Evolutionary conservation across 192 early-diverging fungal species (phyloP).

Genomic region (Geranomyces michiganensis): DNA sequence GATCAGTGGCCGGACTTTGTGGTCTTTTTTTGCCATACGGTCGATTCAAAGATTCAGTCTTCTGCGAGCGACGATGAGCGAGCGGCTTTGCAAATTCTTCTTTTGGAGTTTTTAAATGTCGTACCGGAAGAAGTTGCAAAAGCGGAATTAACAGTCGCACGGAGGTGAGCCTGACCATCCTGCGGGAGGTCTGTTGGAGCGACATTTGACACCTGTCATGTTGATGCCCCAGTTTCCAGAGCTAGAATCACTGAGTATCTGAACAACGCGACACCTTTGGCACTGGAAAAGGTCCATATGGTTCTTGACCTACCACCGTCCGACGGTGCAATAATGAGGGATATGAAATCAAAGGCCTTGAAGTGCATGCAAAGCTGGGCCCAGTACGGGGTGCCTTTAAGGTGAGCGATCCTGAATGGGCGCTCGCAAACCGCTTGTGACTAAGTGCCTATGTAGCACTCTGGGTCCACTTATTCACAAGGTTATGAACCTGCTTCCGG

Average conservation of each 20-base stretch:
- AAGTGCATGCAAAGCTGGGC: constrained; percentile 34
- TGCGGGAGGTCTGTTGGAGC: not conserved
- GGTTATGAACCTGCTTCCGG: constrained; percentile 31
- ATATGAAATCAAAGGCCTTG: constrained; percentile 23
- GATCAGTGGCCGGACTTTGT: constrained; percentile 36
- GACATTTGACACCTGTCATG: not conserved
- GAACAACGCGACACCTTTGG: not conserved
- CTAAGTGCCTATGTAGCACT: constrained; percentile 14
- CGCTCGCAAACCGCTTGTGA: not conserved
- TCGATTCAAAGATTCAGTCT: constrained; percentile 11
- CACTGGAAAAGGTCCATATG: constrained; percentile 3
- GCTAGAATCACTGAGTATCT: constrained; percentile 22
- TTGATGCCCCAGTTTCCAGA: constrained; percentile 7
- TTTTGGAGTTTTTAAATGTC: constrained; percentile 42
- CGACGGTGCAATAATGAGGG: not conserved
- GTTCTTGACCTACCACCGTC: not conserved
- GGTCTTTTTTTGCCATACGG: constrained; percentile 6
- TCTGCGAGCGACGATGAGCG: not conserved
- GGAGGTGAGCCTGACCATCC: constrained; percentile 14
- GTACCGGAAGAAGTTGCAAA: constrained; percentile 41
- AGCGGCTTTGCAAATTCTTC: constrained; percentile 14
- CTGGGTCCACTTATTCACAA: constrained; percentile 28
- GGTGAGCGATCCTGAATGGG: not conserved
- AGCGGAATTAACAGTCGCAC: constrained; percentile 15
- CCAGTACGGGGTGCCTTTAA: constrained; percentile 27